Evolutionary conservation across 768 basidiomycete species (phyloP), one percentile per base, ranked within the genome.

Genomic region (Bullera alba): DNA sequence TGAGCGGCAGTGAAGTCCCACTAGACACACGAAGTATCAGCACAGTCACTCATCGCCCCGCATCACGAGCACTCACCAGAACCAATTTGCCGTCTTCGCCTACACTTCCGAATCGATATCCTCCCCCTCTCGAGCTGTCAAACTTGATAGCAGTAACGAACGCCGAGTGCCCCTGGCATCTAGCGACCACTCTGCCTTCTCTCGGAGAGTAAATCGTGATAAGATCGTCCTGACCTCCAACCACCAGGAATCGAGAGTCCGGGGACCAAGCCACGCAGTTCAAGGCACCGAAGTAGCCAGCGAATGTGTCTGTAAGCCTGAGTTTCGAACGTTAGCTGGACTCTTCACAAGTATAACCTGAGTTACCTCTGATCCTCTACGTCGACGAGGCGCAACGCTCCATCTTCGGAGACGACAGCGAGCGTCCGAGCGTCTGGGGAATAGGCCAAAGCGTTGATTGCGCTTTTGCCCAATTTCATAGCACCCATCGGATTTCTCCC

Each of bases 31-130:
- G 16, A 28, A 8, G n/a, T 10, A n/a, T 42, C 17, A 26, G 12
- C 37, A 0, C 47, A 34, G 12, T 8, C n/a, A 34, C 49, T 25
- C 56, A 55, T 49, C 53, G 19, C 0, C 56, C 39, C 12, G 61
- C 42, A 50, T 35, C 29, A 27, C n/a, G 30, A 22, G 44, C 17
- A 70, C 81, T 47, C 67, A 91, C 91, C 58, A 97, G 67, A 37
- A 95, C 86, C 4, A 99, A 65, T 69, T 92, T 92, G 69, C 92
- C 95, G 63, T 99, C 95, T 70, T 97, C 93, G 16, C 91, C 95
- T 2, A 96, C 89, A 63, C 88, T 92, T 2, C 86, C 90, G 63
- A 99, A 96, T 6, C 93, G 80, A 65, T 96, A 93, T 35, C 89
- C 88, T 28, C 91, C 79, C 25, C 85, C 85, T 26, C 83, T 76